phyloP scores from a whole-genome alignment of 495 filamentous ascomycete genomes.

The Amphirosellinia nigrospora region DNA sequence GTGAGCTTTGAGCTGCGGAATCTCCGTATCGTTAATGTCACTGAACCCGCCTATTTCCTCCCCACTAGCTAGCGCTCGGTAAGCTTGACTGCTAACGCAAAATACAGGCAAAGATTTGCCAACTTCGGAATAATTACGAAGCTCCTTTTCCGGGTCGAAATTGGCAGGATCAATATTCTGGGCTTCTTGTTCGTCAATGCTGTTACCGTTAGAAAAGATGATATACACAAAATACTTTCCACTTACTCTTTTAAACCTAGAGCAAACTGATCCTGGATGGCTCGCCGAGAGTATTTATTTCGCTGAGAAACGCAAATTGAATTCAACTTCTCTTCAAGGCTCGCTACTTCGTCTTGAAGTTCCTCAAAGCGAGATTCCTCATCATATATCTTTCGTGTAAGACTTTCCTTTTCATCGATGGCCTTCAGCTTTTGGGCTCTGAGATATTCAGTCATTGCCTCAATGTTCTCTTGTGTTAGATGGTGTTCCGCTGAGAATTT shows the following conservation, averaged over 20 bases:
- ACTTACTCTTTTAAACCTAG: conserved; percentile 57
- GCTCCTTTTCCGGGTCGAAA: conserved; percentile 45
- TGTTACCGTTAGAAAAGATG: conserved; percentile 6
- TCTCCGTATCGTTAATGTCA: conserved; percentile 45
- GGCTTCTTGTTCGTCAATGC: conserved; percentile 56
- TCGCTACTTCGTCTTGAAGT: conserved; percentile 29
- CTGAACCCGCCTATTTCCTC: conserved; percentile 40
- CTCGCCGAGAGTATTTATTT: conserved; percentile 58
- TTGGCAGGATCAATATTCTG: conserved; percentile 47
- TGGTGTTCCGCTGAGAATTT: conserved; percentile 10
- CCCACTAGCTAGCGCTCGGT: conserved; percentile 45
- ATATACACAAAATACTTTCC: background rate
- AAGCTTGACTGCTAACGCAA: conserved; percentile 63
- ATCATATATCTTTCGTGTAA: conserved; percentile 45
- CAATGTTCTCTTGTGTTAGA: background rate
- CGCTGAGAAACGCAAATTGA: conserved; percentile 58
- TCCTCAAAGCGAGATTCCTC: conserved; percentile 42
- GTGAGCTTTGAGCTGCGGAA: conserved; percentile 63
- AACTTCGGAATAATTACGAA: conserved; percentile 63
- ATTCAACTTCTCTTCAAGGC: conserved; percentile 31
- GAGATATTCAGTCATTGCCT: conserved; percentile 21
- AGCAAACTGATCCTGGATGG: conserved; percentile 63
- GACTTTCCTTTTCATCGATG: conserved; percentile 29
- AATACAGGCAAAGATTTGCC: conserved; percentile 63
- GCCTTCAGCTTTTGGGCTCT: conserved; percentile 27